These are phyloP conservation scores for Sporobolomyces phaffii DNA, from an alignment of 768 basidiomycete species.

Conservation along the genomic window DNA sequence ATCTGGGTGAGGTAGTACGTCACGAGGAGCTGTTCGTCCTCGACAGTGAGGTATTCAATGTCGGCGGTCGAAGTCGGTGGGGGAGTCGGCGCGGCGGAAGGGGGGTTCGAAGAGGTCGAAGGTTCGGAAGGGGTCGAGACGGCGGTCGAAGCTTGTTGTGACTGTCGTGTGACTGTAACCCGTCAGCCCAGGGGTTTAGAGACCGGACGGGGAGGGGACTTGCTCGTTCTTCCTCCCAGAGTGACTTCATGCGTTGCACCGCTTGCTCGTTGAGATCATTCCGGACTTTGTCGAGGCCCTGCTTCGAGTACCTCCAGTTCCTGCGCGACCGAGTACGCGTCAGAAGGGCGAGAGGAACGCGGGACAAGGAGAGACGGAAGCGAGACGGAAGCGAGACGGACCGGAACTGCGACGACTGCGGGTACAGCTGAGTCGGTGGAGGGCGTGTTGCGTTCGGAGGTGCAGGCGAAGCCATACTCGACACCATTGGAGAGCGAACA, in stretches of 20 bases:
- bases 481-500: no score
- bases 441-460: no score
- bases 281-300: slow-evolving; percentile 60
- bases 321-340: slow-evolving; percentile 48
- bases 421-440: slow-evolving; percentile 23
- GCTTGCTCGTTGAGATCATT: slow-evolving; percentile 66
- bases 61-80: slow-evolving; percentile 44
- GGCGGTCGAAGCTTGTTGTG: slow-evolving; percentile 6
- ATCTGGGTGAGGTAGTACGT: slow-evolving; percentile 82
- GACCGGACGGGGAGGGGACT: not conserved
- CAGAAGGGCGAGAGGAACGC: not conserved
- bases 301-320: slow-evolving; percentile 81
- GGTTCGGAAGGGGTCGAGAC: slow-evolving; percentile 2
- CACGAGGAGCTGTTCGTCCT: slow-evolving; percentile 82
- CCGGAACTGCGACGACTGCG: slow-evolving; percentile 34
- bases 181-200: not conserved
- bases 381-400: not conserved
- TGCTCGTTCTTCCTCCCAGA: slow-evolving; percentile 60
- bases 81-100: slow-evolving; percentile 6
- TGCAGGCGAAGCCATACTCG: not conserved
- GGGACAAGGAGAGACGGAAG: not conserved
- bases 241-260: slow-evolving; percentile 66
- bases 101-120: not conserved
- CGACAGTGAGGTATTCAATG: slow-evolving; percentile 66
- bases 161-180: slow-evolving; percentile 12